A percentile compares a stretch with the other conserved stretches of the same genome.
These are phyloP conservation scores for Carex parvula DNA, from an alignment of 176 grass and related monocot species.

Conservation along the genomic window DNA sequence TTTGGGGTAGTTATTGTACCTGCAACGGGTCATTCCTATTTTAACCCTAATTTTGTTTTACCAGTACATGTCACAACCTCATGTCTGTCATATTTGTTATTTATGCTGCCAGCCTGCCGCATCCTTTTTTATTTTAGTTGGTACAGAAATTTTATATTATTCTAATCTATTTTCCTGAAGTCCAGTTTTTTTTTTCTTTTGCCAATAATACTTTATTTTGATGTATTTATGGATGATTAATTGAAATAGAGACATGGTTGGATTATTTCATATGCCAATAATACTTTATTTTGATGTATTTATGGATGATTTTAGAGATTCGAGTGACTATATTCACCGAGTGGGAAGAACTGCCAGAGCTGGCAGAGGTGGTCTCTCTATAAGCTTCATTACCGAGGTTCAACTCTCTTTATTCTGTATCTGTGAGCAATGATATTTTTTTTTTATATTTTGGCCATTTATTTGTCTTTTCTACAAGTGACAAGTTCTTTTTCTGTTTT, in stretches of 20 bases:
- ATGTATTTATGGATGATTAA: neutral
- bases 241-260: neutral
- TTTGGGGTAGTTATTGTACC: neutral
- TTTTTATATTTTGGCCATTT: neutral
- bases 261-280: neutral
- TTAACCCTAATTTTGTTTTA: slow-evolving; percentile 16
- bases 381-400: slow-evolving; percentile 91
- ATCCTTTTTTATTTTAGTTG: neutral
- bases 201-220: too few species aligned
- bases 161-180: neutral
- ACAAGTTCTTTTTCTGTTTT: neutral
- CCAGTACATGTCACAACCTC: neutral
- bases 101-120: neutral
- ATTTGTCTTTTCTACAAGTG: neutral
- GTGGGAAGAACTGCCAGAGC: slow-evolving; percentile 96
- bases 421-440: slow-evolving; percentile 1
- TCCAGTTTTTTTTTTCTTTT: neutral
- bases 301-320: slow-evolving; percentile 35
- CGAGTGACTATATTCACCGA: slow-evolving; percentile 82
- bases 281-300: neutral
- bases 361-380: slow-evolving; percentile 64
- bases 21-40: neutral
- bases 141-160: neutral
- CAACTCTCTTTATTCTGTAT: slow-evolving; percentile 2
- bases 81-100: neutral